Evolutionary conservation across 805 yeast genomes (phyloP).

Genomic region (Hanseniaspora taiwanica): DNA sequence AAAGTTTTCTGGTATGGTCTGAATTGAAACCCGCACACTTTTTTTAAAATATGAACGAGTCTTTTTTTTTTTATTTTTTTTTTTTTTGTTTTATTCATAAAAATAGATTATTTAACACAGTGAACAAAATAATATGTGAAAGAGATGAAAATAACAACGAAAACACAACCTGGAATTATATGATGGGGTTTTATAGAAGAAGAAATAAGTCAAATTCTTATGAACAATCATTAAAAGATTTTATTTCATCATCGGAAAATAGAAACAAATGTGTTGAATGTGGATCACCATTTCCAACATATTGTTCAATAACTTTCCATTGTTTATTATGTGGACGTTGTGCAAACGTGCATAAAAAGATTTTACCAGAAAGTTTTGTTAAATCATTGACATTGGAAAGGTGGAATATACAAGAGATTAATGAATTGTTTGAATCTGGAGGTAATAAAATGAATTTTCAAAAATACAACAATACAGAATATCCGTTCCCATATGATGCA

Average conservation of each 20-base stretch:
- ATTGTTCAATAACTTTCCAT: slow-evolving; percentile 35
- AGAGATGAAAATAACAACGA: neutral
- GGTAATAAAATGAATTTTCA: slow-evolving; percentile 53
- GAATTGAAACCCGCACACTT: too few species aligned
- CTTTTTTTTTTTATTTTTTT: neutral
- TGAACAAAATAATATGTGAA: too few species aligned
- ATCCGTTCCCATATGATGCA: slow-evolving; percentile 63
- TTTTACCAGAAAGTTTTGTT: slow-evolving; percentile 47
- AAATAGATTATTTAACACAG: neutral
- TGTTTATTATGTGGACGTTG: slow-evolving; percentile 74
- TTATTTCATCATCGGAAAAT: slow-evolving; percentile 47
- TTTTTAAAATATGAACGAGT: too few species aligned
- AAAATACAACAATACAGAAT: slow-evolving; percentile 56
- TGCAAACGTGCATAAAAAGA: slow-evolving; percentile 59
- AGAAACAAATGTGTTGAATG: slow-evolving; percentile 73
- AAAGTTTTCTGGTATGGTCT: too few species aligned
- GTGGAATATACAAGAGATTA: slow-evolving; percentile 51
- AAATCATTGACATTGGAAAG: slow-evolving; percentile 62
- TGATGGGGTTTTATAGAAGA: neutral
- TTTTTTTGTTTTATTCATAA: neutral
- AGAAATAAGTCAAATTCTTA: neutral
- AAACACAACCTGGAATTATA: neutral
- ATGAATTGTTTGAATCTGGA: slow-evolving; percentile 23
- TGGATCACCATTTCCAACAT: slow-evolving; percentile 46
- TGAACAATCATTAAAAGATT: slow-evolving; percentile 29